Conservation (phyloP, 495 filamentous ascomycete species). For the Talaromyces trachyspermus region DNA sequence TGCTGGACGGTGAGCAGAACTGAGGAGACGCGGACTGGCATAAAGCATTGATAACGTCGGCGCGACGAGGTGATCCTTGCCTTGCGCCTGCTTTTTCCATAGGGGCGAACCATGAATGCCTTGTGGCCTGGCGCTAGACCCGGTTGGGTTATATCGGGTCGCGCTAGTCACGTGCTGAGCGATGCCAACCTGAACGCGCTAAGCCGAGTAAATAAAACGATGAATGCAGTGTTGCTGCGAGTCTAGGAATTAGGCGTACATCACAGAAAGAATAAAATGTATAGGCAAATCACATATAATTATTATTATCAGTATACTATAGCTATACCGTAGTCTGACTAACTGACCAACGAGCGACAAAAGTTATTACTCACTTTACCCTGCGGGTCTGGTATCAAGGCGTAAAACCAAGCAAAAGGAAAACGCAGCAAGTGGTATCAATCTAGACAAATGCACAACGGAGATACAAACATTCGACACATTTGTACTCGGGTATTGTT, state of each 20-base stretch:
- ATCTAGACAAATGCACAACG: conserved; percentile 32
- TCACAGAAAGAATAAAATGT: no score
- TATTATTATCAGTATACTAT: conserved; percentile 8
- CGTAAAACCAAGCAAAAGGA: conserved; percentile 17
- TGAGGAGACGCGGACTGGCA: neutral
- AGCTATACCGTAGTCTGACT: neutral
- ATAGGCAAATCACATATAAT: conserved; percentile 1
- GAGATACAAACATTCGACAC: conserved; percentile 19
- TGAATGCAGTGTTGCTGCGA: no score
- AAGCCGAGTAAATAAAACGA: no score
- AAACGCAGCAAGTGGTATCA: conserved; percentile 39
- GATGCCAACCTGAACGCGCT: no score
- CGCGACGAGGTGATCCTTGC: neutral
- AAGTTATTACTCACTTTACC: neutral
- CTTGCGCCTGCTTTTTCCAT: no score
- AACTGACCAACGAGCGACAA: conserved; percentile 3
- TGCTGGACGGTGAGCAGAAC: neutral
- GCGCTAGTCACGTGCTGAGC: no score
- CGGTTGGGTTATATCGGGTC: no score
- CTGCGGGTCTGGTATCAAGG: neutral
- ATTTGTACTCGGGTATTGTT: conserved; percentile 23
- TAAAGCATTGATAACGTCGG: neutral
- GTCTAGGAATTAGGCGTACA: no score
- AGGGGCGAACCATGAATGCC: no score
- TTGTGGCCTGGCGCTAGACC: no score